Evolutionary conservation across 1,284 basidiomycete genomes (phyloP).

Genomic region (Pseudozyma pruni): DNA sequence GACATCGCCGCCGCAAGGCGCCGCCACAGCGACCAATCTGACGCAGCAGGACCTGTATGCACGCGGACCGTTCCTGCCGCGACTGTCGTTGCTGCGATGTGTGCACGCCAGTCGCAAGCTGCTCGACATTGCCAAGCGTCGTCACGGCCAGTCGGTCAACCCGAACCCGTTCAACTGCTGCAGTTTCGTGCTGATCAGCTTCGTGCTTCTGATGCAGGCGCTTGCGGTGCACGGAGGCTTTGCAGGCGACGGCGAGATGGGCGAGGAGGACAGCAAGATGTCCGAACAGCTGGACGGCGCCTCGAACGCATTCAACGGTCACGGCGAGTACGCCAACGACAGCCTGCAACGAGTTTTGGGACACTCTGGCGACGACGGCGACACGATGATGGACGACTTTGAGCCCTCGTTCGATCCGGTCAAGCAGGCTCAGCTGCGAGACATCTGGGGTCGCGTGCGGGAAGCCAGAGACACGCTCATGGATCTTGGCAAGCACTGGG

Average conservation of each 20-base stretch:
- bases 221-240: slow-evolving; percentile 52
- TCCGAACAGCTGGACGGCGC: slow-evolving; percentile 2
- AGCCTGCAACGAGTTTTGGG: slow-evolving; percentile 36
- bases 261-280: slow-evolving; percentile 12
- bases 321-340: slow-evolving; percentile 39
- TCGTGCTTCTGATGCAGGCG: slow-evolving; percentile 62
- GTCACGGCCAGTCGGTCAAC: slow-evolving; percentile 43
- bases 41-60: slow-evolving; percentile 56
- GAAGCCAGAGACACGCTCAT: slow-evolving; percentile 55
- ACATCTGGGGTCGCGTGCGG: slow-evolving; percentile 57
- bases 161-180: slow-evolving; percentile 64
- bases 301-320: slow-evolving; percentile 11
- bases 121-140: slow-evolving; percentile 55
- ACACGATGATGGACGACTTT: slow-evolving; percentile 21
- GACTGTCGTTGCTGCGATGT: slow-evolving; percentile 54
- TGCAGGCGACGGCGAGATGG: slow-evolving; percentile 20
- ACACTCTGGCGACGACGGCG: slow-evolving; percentile 27
- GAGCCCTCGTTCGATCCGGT: slow-evolving; percentile 31
- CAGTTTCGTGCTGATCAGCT: slow-evolving; percentile 62
- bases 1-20: slow-evolving; percentile 20
- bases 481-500: slow-evolving; percentile 56
- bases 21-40: slow-evolving; percentile 12
- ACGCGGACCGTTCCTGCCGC: slow-evolving; percentile 57
- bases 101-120: slow-evolving; percentile 59
- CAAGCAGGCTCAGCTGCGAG: slow-evolving; percentile 48